Base-by-base conservation (phyloP, 2,329 filamentous ascomycete species). In the Emergomyces africanus region DNA sequence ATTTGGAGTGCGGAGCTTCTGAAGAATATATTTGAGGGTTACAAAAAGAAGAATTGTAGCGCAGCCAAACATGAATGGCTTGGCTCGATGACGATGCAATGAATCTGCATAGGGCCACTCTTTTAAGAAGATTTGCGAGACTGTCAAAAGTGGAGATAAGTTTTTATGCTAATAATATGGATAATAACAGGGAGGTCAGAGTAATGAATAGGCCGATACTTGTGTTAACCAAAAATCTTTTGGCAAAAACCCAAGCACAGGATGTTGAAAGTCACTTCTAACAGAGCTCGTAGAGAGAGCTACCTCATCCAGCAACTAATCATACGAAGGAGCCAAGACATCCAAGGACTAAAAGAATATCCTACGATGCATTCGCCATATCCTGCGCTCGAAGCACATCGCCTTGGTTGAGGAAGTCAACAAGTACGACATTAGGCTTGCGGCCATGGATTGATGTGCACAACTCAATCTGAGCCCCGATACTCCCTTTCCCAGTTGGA, bases 401-500 rank as follows among this genome's bases (percentile, higher is more conserved):
- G 4, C 76, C 77, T 57, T 74, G 65, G 60, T 77, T 75, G 61
- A 76, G 71, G 66, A 75, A 78, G 64, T 79, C 76, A 23, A 76
- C 68, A 46, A 79, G 66, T 30, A 78, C 67, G 25, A 75, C 71
- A 59, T 75, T 77, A 20, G 77, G 76, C 42, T 66, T 65, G 41
- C 70, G 70, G 3, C 67, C 67, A 65, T 77, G 75, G 30, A 69
- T 54, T 8, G 66, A 68, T 44, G 67, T 66, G 62, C 77, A 79
- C 44, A 70, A 59, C 14, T 65, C 65, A 2, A 71, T 71, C 59
- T 78, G 73, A 10, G 71, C 70, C 0, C 74, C 75, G 50, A 79
- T 76, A 60, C 76, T 77, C 14, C 72, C 71, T n/a, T 65, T 60
- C 0, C 74, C 74, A 4, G 68, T 70, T 3, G 70, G 72, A 8